Conservation (phyloP, 176 grass and related monocot genomes). For the Tuctoria greenei region DNA sequence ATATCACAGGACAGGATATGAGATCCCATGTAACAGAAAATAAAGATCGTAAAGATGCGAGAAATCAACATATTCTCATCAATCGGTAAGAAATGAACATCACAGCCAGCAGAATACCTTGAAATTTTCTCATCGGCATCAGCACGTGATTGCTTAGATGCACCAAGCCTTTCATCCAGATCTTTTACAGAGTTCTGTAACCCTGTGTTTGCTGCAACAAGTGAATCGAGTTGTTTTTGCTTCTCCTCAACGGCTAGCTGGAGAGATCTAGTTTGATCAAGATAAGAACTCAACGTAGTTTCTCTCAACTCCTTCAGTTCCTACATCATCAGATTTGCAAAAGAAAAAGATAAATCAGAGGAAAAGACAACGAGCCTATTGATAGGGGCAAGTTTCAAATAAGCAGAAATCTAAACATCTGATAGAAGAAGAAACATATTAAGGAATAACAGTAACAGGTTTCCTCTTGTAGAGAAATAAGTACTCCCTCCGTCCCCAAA, state of each 20-base stretch:
- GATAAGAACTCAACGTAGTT: conserved; percentile 54
- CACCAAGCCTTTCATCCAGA: conserved; percentile 77
- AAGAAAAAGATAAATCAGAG: conserved; percentile 13
- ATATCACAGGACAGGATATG: conserved; percentile 9
- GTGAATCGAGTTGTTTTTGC: conserved; percentile 62
- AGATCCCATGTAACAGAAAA: conserved; percentile 6
- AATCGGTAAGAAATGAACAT: not conserved
- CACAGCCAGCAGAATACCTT: conserved; percentile 48
- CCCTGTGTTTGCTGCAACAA: conserved; percentile 56
- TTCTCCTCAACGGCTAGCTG: conserved; percentile 60
- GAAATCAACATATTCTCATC: not conserved
- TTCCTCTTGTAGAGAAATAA: not conserved
- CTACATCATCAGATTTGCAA: conserved; percentile 58
- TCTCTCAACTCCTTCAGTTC: conserved; percentile 84
- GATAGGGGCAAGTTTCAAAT: not conserved
- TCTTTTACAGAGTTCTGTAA: conserved; percentile 72
- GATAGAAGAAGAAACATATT: not conserved
- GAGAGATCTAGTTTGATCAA: conserved; percentile 76
- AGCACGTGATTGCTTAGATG: conserved; percentile 77
- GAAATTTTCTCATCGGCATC: conserved; percentile 93
- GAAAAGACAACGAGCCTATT: conserved; percentile 2
- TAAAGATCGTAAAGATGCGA: not conserved
- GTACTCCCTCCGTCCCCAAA: too few species aligned
- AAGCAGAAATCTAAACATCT: conserved; percentile 22
- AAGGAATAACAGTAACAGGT: not conserved